Evolutionary conservation across 352 stramenopile genomes (phyloP).

Genomic region (Globisporangium polare): DNA sequence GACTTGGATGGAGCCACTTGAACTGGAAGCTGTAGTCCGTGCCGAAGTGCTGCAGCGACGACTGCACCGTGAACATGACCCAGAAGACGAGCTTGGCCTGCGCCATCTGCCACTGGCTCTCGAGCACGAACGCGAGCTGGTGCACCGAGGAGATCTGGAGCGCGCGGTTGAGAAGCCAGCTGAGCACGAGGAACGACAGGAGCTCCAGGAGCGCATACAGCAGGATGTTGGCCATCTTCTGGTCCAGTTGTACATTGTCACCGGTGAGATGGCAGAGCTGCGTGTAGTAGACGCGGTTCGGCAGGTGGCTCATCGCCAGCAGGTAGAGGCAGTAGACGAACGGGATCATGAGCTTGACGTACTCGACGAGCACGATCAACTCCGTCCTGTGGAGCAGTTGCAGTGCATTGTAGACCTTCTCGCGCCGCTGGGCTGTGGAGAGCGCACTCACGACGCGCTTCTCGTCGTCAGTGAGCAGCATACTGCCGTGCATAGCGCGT

Average conservation of each 20-base stretch:
- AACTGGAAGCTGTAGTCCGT: conserved; percentile 2
- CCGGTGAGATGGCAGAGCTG: conserved; percentile 7
- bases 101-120: conserved; percentile 23
- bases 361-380: conserved; percentile 21
- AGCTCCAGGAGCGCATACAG: conserved; percentile 35
- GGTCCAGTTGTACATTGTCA: conserved; percentile 7
- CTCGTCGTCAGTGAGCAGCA: neutral
- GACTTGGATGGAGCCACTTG: neutral
- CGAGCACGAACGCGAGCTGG: conserved; percentile 40
- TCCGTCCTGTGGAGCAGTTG: conserved; percentile 15
- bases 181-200: conserved; percentile 30
- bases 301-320: conserved; percentile 3
- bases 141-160: conserved; percentile 22
- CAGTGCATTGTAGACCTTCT: neutral
- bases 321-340: conserved; percentile 15
- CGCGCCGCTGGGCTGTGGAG: neutral
- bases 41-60: conserved; percentile 26
- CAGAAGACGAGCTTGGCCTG: conserved; percentile 37
- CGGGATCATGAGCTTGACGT: conserved; percentile 21
- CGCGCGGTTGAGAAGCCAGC: conserved; percentile 17
- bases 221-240: conserved; percentile 24
- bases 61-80: conserved; percentile 35
- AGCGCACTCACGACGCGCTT: neutral
- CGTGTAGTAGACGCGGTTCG: conserved; percentile 6
- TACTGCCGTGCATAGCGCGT: neutral